Evolutionary conservation across 768 basidiomycete genomes (phyloP).

Genomic region (Clathrus columnatus): DNA sequence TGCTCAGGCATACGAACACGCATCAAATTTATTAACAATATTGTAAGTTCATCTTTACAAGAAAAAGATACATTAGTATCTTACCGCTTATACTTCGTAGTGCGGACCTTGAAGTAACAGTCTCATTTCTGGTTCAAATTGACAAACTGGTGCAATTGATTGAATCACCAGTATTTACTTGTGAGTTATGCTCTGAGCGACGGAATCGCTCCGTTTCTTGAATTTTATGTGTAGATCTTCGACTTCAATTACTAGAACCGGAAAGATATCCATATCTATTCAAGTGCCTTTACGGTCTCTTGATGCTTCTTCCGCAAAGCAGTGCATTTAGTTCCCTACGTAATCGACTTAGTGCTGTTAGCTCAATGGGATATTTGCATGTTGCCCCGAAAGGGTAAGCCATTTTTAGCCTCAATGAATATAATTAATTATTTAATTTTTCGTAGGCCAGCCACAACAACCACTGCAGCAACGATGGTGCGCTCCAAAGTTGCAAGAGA

Average conservation of each 20-base stretch:
- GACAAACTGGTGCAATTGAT: conserved; percentile 97
- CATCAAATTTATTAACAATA: conserved; percentile 89
- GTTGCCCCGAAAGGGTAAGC: conserved; percentile 80
- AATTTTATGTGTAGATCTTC: conserved; percentile 45
- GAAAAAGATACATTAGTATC: neutral
- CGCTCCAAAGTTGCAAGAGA: conserved; percentile 76
- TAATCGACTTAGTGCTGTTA: conserved; percentile 90
- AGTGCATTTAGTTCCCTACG: conserved; percentile 91
- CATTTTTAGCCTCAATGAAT: neutral
- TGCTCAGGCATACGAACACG: conserved; percentile 98
- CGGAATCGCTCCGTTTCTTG: conserved; percentile 6
- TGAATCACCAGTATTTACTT: conserved; percentile 97
- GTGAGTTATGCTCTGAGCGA: conserved; percentile 35
- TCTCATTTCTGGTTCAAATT: conserved; percentile 87
- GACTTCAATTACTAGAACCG: conserved; percentile 91
- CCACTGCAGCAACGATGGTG: conserved; percentile 28
- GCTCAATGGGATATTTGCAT: conserved; percentile 88
- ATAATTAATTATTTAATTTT: conserved; percentile 15
- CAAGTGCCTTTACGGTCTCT: conserved; percentile 93
- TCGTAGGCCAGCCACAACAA: conserved; percentile 18
- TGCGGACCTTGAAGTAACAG: conserved; percentile 94
- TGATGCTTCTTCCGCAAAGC: conserved; percentile 97
- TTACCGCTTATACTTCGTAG: conserved; percentile 29
- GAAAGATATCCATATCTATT: conserved; percentile 94
- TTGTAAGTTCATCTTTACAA: conserved; percentile 50